phyloP scores from a whole-genome alignment of 106 monocot genomes.

The Platanthera zijinensis region DNA sequence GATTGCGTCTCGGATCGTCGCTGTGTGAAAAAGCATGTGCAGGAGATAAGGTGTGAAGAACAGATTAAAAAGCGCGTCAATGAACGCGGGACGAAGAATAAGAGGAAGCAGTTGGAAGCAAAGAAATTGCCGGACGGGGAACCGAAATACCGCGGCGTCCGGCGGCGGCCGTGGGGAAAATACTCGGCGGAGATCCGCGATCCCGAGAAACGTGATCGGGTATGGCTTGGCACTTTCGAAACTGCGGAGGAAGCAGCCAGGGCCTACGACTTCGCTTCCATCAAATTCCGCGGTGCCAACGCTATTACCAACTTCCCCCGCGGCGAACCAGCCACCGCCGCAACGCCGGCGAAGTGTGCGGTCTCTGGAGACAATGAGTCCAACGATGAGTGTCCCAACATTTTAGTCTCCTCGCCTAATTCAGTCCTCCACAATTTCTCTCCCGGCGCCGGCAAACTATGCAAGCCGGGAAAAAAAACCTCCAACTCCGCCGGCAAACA shows the following conservation, averaged over 20 bases:
- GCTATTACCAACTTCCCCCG: slow-evolving; percentile 44
- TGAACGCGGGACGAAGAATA: neutral
- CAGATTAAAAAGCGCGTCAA: neutral
- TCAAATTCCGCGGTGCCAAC: slow-evolving; percentile 40
- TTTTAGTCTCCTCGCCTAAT: slow-evolving; percentile 27
- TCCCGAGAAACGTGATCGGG: slow-evolving; percentile 27
- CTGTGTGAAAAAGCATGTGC: slow-evolving; percentile 15
- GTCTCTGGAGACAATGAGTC: slow-evolving; percentile 18
- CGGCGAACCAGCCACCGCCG: neutral
- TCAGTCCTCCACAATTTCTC: slow-evolving; percentile 32
- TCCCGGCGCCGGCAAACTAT: neutral
- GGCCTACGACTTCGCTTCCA: slow-evolving; percentile 47
- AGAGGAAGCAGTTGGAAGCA: too few relatives aligned
- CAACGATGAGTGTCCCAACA: slow-evolving; percentile 26
- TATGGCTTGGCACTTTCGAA: slow-evolving; percentile 55
- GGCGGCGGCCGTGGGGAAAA: slow-evolving; percentile 50
- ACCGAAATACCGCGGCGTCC: slow-evolving; percentile 45
- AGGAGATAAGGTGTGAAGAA: slow-evolving; percentile 24
- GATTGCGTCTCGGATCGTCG: neutral
- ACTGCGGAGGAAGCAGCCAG: slow-evolving; percentile 51
- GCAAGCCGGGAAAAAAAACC: neutral
- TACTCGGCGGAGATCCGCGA: slow-evolving; percentile 60
- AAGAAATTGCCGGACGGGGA: neutral
- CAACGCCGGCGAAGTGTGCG: neutral
- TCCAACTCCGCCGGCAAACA: too few relatives aligned